A percentile compares a stretch with the other conserved stretches of the same genome.
Evolutionary conservation across 2,329 filamentous ascomycete genomes (phyloP).

Genomic region (Triangularia setosa): DNA sequence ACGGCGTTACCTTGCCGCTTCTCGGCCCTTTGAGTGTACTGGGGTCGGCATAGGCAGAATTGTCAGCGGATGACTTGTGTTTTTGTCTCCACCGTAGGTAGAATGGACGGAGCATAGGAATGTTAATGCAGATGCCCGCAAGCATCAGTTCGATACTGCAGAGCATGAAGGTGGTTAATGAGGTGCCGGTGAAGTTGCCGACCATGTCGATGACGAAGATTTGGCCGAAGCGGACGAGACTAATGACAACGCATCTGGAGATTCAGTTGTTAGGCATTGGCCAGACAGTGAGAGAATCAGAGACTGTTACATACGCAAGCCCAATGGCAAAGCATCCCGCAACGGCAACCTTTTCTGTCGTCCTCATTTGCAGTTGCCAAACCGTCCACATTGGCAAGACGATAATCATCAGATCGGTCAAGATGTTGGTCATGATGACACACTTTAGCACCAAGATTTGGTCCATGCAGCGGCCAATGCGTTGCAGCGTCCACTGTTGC

Average conservation of each 20-base stretch:
- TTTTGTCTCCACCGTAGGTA: slow-evolving; percentile 3
- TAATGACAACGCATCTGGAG: slow-evolving; percentile 3
- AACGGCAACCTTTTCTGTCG: slow-evolving; percentile 1
- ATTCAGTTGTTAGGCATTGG: background rate
- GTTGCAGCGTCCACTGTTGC: background rate
- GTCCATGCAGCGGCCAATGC: slow-evolving; percentile 1
- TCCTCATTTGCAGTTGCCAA: slow-evolving; percentile 5
- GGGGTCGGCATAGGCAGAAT: background rate
- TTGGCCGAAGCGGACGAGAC: slow-evolving; percentile 1
- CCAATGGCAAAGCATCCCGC: slow-evolving; percentile 3
- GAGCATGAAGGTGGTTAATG: slow-evolving; percentile 4
- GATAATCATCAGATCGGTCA: slow-evolving; percentile 3
- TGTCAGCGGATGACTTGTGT: background rate
- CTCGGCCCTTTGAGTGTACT: background rate
- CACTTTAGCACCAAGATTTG: slow-evolving; percentile 2
- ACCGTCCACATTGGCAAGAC: background rate
- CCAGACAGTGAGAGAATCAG: background rate
- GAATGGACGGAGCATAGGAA: slow-evolving; percentile 5
- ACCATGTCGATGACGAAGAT: slow-evolving; percentile 2
- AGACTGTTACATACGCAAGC: background rate
- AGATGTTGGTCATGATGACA: slow-evolving; percentile 5
- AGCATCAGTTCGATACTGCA: slow-evolving; percentile 5
- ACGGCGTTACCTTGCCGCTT: background rate
- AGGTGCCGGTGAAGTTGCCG: slow-evolving; percentile 4
- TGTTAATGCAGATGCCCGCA: slow-evolving; percentile 3